Conservation (phyloP, 2,329 filamentous ascomycete species). For the Colletotrichum sp. region DNA sequence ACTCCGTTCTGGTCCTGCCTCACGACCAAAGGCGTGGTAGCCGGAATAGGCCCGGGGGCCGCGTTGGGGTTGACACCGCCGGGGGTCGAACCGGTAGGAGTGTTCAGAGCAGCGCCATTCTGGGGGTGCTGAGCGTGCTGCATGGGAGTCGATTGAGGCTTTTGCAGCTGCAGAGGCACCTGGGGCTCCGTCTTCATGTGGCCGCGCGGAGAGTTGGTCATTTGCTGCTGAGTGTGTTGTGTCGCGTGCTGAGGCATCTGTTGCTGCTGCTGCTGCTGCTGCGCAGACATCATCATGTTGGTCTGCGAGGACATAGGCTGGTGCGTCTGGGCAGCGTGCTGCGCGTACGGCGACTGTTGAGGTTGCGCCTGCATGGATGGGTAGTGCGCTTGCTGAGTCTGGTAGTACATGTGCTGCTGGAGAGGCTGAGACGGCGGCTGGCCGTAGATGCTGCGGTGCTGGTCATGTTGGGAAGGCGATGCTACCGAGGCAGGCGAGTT, state of each 20-base stretch:
- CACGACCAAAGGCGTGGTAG: constrained; percentile 92
- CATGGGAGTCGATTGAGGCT: constrained; percentile 50
- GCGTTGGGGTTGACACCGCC: constrained; percentile 81
- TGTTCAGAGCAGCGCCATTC: constrained; percentile 48
- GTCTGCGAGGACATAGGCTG: constrained; percentile 67
- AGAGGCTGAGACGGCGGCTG: constrained; percentile 80
- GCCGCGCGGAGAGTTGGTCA: constrained; percentile 63
- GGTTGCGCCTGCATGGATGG: constrained; percentile 70
- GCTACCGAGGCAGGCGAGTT: constrained; percentile 94
- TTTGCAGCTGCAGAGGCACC: constrained; percentile 65
- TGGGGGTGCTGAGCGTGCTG: constrained; percentile 39
- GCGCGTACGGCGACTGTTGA: constrained; percentile 63
- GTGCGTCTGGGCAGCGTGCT: constrained; percentile 57
- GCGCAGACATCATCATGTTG: constrained; percentile 69
- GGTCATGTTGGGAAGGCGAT: constrained; percentile 86
- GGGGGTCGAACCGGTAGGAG: constrained; percentile 48
- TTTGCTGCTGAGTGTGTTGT: constrained; percentile 56
- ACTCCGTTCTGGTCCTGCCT: constrained; percentile 95
- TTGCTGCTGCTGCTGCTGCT: constrained; percentile 43
- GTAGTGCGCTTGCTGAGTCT: constrained; percentile 63
- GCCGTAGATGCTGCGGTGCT: constrained; percentile 85
- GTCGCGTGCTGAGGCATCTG: constrained; percentile 47
- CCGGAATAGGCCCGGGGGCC: constrained; percentile 93
- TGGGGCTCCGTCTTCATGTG: constrained; percentile 67
- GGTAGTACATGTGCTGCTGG: constrained; percentile 81